Evolutionary conservation across 495 filamentous ascomycete genomes (phyloP).

Genomic region (Penicillium macrosclerotiorum): DNA sequence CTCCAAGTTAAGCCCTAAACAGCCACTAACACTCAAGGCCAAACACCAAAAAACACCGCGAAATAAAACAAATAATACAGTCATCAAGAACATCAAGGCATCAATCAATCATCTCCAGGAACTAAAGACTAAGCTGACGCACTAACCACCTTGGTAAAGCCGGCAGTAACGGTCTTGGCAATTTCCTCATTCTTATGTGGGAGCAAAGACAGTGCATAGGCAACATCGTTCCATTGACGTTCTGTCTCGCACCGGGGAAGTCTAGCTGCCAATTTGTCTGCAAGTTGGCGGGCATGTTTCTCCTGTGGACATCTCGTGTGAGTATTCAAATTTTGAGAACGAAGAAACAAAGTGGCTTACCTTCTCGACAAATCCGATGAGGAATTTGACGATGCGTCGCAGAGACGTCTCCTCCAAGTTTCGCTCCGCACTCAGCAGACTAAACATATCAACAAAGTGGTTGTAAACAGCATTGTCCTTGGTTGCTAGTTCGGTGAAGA

Average conservation of each 20-base stretch:
- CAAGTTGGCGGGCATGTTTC: constrained; percentile 95
- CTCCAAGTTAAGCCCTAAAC: not conserved
- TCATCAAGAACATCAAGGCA: constrained; percentile 20
- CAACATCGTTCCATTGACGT: constrained; percentile 95
- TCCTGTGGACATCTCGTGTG: constrained; percentile 57
- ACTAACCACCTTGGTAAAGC: constrained; percentile 78
- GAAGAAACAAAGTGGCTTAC: constrained; percentile 45
- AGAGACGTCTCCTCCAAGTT: constrained; percentile 81
- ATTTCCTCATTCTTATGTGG: constrained; percentile 99
- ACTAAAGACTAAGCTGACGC: constrained; percentile 49
- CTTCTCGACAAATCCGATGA: constrained; percentile 96
- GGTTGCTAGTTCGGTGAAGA: constrained; percentile 93
- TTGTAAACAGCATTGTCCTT: constrained; percentile 99
- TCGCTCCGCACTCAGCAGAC: constrained; percentile 76
- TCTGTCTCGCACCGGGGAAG: constrained; percentile 86
- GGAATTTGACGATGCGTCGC: constrained; percentile 82
- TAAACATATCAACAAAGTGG: constrained; percentile 99
- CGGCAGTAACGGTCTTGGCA: constrained; percentile 72
- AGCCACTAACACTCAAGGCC: constrained; percentile 7
- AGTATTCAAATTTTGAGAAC: constrained; percentile 5
- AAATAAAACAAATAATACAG: constrained; percentile 8
- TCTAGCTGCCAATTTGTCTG: constrained; percentile 87
- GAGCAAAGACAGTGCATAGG: constrained; percentile 81
- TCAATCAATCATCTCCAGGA: not conserved
- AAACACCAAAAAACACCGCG: not conserved